These are phyloP conservation scores for Pyrrhoderma noxium DNA, from an alignment of 1,284 basidiomycete genomes.

Conservation along the genomic window DNA sequence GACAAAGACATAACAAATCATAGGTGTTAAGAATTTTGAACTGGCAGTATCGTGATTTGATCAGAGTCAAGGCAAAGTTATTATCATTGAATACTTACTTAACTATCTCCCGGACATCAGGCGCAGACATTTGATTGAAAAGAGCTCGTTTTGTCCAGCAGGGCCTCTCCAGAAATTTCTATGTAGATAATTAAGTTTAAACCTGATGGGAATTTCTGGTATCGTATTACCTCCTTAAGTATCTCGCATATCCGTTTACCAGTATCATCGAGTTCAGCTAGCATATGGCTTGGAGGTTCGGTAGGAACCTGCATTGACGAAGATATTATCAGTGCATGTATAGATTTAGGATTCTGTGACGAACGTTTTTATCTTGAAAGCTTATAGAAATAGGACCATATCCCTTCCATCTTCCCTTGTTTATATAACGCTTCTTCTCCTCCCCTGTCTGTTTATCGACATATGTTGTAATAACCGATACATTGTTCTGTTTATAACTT, in stretches of 20 bases:
- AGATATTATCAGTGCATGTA: not conserved
- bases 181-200: conserved; percentile 2
- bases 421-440: conserved; percentile 73
- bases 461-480: conserved; percentile 58
- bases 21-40: conserved; percentile 62
- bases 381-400: conserved; percentile 64
- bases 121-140: conserved; percentile 71
- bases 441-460: conserved; percentile 72
- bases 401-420: conserved; percentile 73
- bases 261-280: not conserved
- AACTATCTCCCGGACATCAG: conserved; percentile 61
- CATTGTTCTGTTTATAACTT: conserved; percentile 72
- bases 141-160: conserved; percentile 85
- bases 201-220: conserved; percentile 4
- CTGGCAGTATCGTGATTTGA: conserved; percentile 30
- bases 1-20: conserved; percentile 80
- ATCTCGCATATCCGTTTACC: conserved; percentile 8
- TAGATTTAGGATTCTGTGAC: conserved; percentile 22
- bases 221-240: conserved; percentile 10
- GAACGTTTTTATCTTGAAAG: conserved; percentile 55
- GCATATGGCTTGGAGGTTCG: conserved; percentile 7
- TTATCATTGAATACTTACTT: conserved; percentile 45
- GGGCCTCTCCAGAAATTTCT: conserved; percentile 70
- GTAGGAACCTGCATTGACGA: not conserved
- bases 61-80: conserved; percentile 2